Percentiles rank a stretch among this genome's conserved stretches.
phyloP scores from a whole-genome alignment of 352 stramenopile species.

The Pythium aquatile region DNA sequence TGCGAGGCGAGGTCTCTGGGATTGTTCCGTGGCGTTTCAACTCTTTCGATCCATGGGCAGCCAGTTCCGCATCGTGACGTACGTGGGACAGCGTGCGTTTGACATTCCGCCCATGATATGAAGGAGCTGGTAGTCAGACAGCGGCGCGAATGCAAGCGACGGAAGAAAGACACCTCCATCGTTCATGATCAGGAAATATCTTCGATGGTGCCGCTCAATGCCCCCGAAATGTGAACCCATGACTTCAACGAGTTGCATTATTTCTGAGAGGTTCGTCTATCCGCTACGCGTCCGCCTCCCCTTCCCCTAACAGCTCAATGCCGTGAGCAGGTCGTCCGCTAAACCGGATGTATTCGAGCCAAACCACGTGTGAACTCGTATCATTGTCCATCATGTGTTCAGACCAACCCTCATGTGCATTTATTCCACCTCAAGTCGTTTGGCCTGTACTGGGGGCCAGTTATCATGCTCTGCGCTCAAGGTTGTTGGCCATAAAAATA shows the following conservation, averaged over 20 bases:
- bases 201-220: background rate
- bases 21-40: background rate
- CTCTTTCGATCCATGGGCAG: background rate
- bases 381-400: constrained; percentile 6
- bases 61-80: constrained; percentile 2
- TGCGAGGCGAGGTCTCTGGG: background rate
- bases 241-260: background rate
- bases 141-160: constrained; percentile 3
- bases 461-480: too few species aligned
- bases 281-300: background rate
- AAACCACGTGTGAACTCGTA: background rate
- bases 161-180: constrained; percentile 1
- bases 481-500: too few species aligned
- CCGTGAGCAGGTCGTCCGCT: background rate
- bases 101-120: constrained; percentile 1
- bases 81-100: background rate
- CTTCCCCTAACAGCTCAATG: constrained; percentile 6
- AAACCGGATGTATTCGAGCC: constrained; percentile 2
- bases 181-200: background rate
- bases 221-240: background rate
- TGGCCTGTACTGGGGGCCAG: background rate
- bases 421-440: background rate
- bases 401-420: background rate
- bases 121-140: background rate
- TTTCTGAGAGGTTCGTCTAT: background rate